A percentile compares a stretch with the other conserved stretches of the same genome.
These are phyloP conservation scores for Phytophthora fragariaefolia DNA, from an alignment of 352 stramenopile genomes.

Conservation along the genomic window DNA sequence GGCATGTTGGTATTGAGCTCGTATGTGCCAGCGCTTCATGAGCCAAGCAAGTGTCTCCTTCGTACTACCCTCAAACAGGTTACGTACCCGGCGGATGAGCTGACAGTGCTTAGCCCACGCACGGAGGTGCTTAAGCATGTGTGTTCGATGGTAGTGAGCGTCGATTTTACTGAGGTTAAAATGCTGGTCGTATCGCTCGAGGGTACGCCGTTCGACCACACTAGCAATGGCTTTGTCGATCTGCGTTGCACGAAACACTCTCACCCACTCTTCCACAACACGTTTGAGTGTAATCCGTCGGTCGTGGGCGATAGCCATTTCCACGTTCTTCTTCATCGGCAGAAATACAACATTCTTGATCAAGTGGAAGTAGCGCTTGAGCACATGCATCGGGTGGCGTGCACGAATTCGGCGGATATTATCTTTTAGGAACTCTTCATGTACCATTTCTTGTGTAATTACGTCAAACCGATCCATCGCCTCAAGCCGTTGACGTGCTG, in stretches of 20 bases:
- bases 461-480: slow-evolving; percentile 67
- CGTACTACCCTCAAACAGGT: slow-evolving; percentile 70
- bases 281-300: slow-evolving; percentile 37
- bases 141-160: slow-evolving; percentile 58
- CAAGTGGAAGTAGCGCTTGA: slow-evolving; percentile 56
- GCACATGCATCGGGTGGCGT: slow-evolving; percentile 47
- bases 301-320: slow-evolving; percentile 43
- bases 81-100: slow-evolving; percentile 62
- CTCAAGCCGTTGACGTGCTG: slow-evolving; percentile 63
- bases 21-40: slow-evolving; percentile 56
- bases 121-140: slow-evolving; percentile 59
- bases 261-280: slow-evolving; percentile 52
- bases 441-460: slow-evolving; percentile 78
- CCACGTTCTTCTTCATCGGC: slow-evolving; percentile 52
- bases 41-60: slow-evolving; percentile 48
- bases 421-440: slow-evolving; percentile 81
- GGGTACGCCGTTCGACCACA: slow-evolving; percentile 56
- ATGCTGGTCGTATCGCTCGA: slow-evolving; percentile 71
- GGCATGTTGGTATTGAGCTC: slow-evolving; percentile 60
- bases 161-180: slow-evolving; percentile 80
- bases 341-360: slow-evolving; percentile 47
- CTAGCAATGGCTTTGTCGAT: slow-evolving; percentile 64
- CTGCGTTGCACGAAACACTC: slow-evolving; percentile 55
- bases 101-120: slow-evolving; percentile 60
- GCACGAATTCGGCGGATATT: slow-evolving; percentile 68